Evolutionary conservation across 169 alveolate species (phyloP).

Genomic region (Hepatocystis sp.): DNA sequence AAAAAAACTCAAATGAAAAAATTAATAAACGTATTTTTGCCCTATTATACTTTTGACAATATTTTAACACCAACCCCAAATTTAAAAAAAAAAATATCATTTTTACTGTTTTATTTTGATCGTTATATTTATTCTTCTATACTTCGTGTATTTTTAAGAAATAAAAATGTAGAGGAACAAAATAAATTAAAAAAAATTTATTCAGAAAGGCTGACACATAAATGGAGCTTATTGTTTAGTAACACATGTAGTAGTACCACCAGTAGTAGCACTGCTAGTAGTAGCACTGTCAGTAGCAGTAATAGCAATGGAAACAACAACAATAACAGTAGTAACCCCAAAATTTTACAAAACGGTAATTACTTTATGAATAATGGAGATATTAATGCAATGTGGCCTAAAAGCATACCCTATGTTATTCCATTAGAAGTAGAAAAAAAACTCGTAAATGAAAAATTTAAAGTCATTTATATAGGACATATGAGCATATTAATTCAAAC

Average conservation of each 20-base stretch:
- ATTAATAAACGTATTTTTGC: constrained; percentile 36
- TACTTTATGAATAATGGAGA: constrained; percentile 14
- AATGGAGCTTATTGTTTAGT: constrained; percentile 1
- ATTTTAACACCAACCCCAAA: constrained; percentile 26
- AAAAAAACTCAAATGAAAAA: constrained; percentile 68
- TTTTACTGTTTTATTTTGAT: constrained; percentile 54
- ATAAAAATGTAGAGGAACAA: constrained; percentile 35
- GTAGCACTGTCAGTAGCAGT: no score
- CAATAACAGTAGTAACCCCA: no score
- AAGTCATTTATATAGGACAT: constrained; percentile 72
- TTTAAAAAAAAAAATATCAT: constrained; percentile 41
- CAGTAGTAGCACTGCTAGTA: no score
- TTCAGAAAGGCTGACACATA: constrained; percentile 1
- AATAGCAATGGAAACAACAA: neutral
- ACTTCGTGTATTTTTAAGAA: constrained; percentile 12
- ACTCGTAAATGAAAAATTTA: constrained; percentile 25
- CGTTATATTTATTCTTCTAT: constrained; percentile 70
- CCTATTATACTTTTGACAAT: constrained; percentile 50
- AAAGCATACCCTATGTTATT: constrained; percentile 36
- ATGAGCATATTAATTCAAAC: constrained; percentile 66
- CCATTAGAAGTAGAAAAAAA: constrained; percentile 56
- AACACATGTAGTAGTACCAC: no score
- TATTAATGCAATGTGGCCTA: constrained; percentile 66
- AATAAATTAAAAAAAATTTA: constrained; percentile 16
- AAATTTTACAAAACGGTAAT: no score